Base-by-base conservation (phyloP, 176 grass and related monocot genomes). In the Oryza meridionalis region DNA sequence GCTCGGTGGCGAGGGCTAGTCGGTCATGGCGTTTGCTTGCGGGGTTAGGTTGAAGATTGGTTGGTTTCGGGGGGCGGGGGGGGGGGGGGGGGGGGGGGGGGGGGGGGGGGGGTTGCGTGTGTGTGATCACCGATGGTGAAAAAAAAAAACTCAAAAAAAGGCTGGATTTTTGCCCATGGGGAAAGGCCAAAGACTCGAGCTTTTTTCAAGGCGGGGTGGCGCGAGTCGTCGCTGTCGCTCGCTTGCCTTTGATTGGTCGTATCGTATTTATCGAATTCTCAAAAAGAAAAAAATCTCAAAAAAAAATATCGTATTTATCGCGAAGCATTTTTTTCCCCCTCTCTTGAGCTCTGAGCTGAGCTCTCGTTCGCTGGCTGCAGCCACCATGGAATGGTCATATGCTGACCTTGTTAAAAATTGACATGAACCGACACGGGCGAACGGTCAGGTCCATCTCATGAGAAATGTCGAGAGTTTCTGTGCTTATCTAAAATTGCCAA, bases 11-110 rank as follows among this genome's bases (percentile, higher is more conserved):
- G 65, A 11, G 9, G 65, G 43, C 51, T 75, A 13, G 38, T 50
- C 16, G 21, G 63, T 29, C 2, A 22, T 10, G 46, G 63, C 32
- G 69, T 66, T 42, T 72, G 79, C 75, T 59, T 72, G 79, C 75
- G 46, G 77, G 61, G 46, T 88, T 37, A 69, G 81, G 87, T 4
- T 33, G 32, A 4, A 69, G 81, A 82, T 4, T 33, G 32, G 32
- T 65, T 81, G 42, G 81, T 70, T 63, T 10, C 29, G 64, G 65
- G 63, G 5, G 50, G 32, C 3, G 4, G 32, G 27, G 27, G 4
- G 32, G 4, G 32, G 27, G 27, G 4, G 32, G 64, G 65, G 63
- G 5, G 50, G 32, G 4, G 4, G 32, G 27, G 27, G 4, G 32
- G 64, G 65, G 63, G 5, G 50, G 32, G 4, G 4, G 32, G 27